Base-by-base conservation (phyloP, 2,329 filamentous ascomycete genomes). In the Chalaropsis ovoidea region DNA sequence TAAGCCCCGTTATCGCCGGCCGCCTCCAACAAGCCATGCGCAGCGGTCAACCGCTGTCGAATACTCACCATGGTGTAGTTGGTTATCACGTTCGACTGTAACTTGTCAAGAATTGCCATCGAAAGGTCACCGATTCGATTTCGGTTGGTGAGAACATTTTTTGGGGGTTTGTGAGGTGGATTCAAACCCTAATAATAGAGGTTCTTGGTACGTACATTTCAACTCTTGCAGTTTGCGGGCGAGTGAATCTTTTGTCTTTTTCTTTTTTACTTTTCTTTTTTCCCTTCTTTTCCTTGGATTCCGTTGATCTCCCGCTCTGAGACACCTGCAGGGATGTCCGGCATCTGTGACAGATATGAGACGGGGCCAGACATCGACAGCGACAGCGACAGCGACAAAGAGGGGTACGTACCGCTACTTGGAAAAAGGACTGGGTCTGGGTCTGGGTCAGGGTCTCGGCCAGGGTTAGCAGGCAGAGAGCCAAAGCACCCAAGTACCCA, bases 321-420 rank as follows among this genome's bases (percentile, higher is more conserved):
- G 35, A 61, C 61, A 63, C n/a, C 17, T 6, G 39, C 41, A 64
- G 39, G 56, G 52, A 19, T 65, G 68, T 64, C 69, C 66, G 70
- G 69, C 41, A 66, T 70, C 75, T 78, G 76, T 72, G 74, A 78
- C 77, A 77, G 72, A 77, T 76, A 74, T 77, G 76, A 78, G 75
- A 78, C 76, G 70, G 65, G 61, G 63, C 65, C 65, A 65, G 54
- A 47, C 49, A 35, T 31, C 19, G 27, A n/a, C 11, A 56, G 1
- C 19, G 17, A 56, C 11, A 3, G 5, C 2, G 47, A n/a, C 6
- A n/a, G 8, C 41, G 8, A 42, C 41, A 43, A 15, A 43, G 13
- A 43, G 13, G 17, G 17, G 13, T 43, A 43, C 42, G 17, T 43
- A 43, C 17, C 11, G 11, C 11, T 43, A 43, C 6, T 4, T 42